These are phyloP conservation scores for Eutreptiella sp. DNA, from an alignment of 208 protist genomes.

Conservation along the genomic window DNA sequence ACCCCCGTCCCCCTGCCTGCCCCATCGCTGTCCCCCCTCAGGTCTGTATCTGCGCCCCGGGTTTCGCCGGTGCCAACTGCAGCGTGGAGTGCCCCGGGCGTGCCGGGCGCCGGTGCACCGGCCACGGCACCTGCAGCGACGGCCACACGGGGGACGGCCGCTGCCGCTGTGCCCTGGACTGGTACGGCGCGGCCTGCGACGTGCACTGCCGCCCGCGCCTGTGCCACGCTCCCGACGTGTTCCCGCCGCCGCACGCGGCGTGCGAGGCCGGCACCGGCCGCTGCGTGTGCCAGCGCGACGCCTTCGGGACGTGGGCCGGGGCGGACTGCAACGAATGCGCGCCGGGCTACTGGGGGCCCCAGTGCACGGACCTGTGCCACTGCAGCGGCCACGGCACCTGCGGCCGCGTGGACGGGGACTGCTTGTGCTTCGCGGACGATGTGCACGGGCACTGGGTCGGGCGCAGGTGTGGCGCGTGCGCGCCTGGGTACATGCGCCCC, in stretches of 20 bases:
- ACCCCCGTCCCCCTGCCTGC: too few relatives aligned
- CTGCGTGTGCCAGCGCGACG: not conserved
- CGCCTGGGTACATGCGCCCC: slow-evolving; percentile 21
- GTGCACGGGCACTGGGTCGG: slow-evolving; percentile 7
- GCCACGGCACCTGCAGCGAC: slow-evolving; percentile 23
- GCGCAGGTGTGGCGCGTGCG: too few relatives aligned
- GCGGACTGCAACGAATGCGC: not conserved
- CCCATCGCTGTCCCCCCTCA: too few relatives aligned
- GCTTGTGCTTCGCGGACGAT: slow-evolving; percentile 19
- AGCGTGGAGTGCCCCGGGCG: slow-evolving; percentile 20
- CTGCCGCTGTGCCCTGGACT: slow-evolving; percentile 35
- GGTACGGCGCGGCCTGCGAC: slow-evolving; percentile 1
- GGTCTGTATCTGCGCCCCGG: slow-evolving; percentile 16
- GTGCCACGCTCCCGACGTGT: not conserved
- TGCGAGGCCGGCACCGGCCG: not conserved
- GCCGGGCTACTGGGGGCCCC: slow-evolving; percentile 19
- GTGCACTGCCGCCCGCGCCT: not conserved
- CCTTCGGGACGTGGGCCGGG: not conserved
- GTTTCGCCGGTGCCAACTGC: slow-evolving; percentile 13
- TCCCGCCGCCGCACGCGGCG: not conserved
- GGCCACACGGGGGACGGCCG: slow-evolving; percentile 26
- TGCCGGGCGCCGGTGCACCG: slow-evolving; percentile 15
- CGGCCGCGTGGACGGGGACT: too few relatives aligned
- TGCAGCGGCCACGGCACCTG: too few relatives aligned
- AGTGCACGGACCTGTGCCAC: slow-evolving; percentile 18